Evolutionary conservation across 768 basidiomycete genomes (phyloP).

Genomic region (Mycena kentingensis): DNA sequence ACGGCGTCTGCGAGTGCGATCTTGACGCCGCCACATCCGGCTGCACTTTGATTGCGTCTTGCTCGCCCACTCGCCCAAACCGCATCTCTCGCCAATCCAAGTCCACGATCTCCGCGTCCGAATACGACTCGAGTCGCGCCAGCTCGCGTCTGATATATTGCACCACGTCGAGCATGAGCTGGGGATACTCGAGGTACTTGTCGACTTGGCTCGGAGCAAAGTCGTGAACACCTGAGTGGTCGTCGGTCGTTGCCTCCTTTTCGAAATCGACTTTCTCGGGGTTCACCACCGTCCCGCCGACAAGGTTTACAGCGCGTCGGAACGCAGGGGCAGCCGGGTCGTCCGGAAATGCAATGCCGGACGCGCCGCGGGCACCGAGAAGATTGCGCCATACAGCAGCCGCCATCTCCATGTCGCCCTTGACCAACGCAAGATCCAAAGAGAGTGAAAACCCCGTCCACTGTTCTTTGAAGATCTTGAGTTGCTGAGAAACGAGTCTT

Average conservation of each 20-base stretch:
- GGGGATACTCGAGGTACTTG: constrained; percentile 73
- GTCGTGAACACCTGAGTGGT: constrained; percentile 73
- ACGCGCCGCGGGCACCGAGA: constrained; percentile 80
- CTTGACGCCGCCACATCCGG: too few relatives aligned
- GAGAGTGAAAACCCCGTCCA: constrained; percentile 82
- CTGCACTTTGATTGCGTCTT: background rate
- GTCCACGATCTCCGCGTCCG: constrained; percentile 45
- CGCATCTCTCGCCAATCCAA: constrained; percentile 40
- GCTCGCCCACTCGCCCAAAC: constrained; percentile 36
- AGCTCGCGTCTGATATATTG: constrained; percentile 74
- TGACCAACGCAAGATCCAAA: constrained; percentile 75
- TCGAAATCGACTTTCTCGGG: constrained; percentile 59
- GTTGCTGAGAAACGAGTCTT: constrained; percentile 76
- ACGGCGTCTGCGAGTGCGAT: too few relatives aligned
- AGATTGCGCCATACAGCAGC: constrained; percentile 90
- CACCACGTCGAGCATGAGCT: constrained; percentile 71
- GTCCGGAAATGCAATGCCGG: constrained; percentile 57
- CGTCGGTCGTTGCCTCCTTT: constrained; percentile 62
- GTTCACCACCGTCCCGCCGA: constrained; percentile 64
- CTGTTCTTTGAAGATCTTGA: constrained; percentile 92
- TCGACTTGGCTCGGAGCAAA: constrained; percentile 60
- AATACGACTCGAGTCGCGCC: constrained; percentile 58
- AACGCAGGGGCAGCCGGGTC: constrained; percentile 36
- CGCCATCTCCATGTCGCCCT: constrained; percentile 81
- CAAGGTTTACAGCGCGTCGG: constrained; percentile 69